Conservation (phyloP, 305 asterid species). For the Fraxinus baroniana region DNA sequence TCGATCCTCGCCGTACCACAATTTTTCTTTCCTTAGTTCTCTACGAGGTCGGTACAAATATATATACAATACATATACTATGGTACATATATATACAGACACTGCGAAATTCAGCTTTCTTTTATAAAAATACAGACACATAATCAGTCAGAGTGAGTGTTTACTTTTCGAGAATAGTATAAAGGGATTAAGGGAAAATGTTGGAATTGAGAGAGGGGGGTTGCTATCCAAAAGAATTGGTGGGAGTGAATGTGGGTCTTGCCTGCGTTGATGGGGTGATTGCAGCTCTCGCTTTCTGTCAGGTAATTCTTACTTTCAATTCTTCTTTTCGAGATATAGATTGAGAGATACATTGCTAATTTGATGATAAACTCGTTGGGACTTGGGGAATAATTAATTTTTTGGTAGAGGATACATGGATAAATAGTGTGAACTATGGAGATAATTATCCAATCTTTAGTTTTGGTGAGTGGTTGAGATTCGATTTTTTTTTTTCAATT, state of each 20-base stretch:
- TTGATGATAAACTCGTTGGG: background rate
- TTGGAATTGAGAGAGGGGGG: constrained; percentile 57
- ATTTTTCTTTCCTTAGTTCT: constrained; percentile 21
- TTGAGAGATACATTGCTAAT: constrained; percentile 4
- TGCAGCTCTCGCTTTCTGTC: constrained; percentile 50
- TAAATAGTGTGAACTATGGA: background rate
- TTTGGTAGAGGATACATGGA: constrained; percentile 7
- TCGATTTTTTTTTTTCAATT: background rate
- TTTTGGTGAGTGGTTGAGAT: background rate
- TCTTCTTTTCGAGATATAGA: background rate
- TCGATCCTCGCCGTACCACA: constrained; percentile 26
- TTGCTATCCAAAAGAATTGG: constrained; percentile 52
- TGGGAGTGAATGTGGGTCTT: constrained; percentile 54
- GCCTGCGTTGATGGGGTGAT: constrained; percentile 47
- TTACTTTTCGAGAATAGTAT: constrained; percentile 17
- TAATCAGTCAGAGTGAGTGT: constrained; percentile 15
- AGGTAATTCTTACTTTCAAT: constrained; percentile 35
- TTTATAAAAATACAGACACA: constrained; percentile 2
- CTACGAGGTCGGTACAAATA: constrained; percentile 2
- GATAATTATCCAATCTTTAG: background rate
- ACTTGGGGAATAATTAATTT: background rate
- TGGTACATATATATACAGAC: background rate
- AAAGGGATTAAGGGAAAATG: constrained; percentile 36
- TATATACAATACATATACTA: background rate
- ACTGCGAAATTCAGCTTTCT: constrained; percentile 9